phyloP scores from a whole-genome alignment of 2,329 filamentous ascomycete genomes.

The Botrytis byssoidea region DNA sequence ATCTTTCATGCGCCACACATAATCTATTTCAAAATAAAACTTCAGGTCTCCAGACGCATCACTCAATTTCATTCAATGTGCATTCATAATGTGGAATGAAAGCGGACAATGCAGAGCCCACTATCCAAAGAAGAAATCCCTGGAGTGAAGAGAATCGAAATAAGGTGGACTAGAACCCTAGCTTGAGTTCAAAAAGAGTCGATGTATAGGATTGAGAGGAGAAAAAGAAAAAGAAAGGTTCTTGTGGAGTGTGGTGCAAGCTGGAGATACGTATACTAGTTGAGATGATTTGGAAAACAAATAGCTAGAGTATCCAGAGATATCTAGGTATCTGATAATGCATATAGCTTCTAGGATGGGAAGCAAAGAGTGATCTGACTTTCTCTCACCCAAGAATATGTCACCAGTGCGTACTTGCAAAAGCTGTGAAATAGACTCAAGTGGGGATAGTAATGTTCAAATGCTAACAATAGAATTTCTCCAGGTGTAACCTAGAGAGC shows the following conservation, averaged over 20 bases:
- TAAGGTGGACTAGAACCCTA: background rate
- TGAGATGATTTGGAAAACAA: background rate
- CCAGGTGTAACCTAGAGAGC: background rate
- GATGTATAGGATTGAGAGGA: background rate
- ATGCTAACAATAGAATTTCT: background rate
- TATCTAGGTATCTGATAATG: background rate
- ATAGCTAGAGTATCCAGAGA: background rate
- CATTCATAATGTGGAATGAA: background rate
- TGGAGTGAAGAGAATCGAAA: background rate
- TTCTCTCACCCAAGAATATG: background rate
- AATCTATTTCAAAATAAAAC: no score
- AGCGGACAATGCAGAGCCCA: no score
- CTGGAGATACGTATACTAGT: background rate
- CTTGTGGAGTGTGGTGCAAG: background rate
- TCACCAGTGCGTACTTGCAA: background rate
- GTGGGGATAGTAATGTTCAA: background rate
- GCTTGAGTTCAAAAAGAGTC: background rate
- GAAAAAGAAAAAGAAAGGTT: no score
- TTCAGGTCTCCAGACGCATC: background rate
- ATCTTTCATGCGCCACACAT: background rate
- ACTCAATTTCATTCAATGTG: background rate
- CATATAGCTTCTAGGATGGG: background rate
- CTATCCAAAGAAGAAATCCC: background rate
- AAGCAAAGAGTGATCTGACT: background rate
- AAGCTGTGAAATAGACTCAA: background rate